These are phyloP conservation scores for Bipolaris sorokiniana DNA, from an alignment of 2,329 filamentous ascomycete species.

Conservation along the genomic window DNA sequence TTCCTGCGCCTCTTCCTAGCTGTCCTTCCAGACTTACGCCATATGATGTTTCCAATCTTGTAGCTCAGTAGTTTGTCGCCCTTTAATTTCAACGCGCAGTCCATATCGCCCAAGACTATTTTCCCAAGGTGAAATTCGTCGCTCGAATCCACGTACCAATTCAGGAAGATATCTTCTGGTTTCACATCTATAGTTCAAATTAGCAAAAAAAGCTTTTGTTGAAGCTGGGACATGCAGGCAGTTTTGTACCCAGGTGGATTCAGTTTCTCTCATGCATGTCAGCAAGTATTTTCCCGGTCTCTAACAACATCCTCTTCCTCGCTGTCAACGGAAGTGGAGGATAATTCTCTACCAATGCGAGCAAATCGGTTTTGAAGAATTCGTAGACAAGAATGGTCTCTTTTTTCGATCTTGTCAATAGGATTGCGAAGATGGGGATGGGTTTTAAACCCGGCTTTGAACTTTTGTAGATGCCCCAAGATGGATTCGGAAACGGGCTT, in stretches of 20 bases:
- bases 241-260: constrained; percentile 10
- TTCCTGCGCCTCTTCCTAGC: no score
- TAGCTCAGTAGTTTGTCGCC: no score
- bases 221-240: no score
- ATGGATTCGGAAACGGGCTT: constrained; percentile 13
- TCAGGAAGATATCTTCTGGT: constrained; percentile 14
- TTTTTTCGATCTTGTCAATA: neutral
- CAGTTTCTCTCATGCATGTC: constrained; percentile 15
- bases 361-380: constrained; percentile 1
- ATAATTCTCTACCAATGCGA: constrained; percentile 13
- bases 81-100: no score
- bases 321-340: constrained; percentile 8
- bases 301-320: constrained; percentile 11
- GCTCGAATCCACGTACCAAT: constrained; percentile 15
- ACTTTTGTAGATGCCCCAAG: constrained; percentile 11
- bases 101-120: no score
- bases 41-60: no score
- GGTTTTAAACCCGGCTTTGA: constrained; percentile 8
- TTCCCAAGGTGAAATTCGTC: no score
- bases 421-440: neutral
- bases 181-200: constrained; percentile 7
- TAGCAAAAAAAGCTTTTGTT: no score
- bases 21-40: no score
- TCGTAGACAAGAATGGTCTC: neutral
- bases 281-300: constrained; percentile 8